A percentile compares a stretch with the other conserved stretches of the same genome.
phyloP scores from a whole-genome alignment of 129 eudicot species.

The Flaveria sonorensis region DNA sequence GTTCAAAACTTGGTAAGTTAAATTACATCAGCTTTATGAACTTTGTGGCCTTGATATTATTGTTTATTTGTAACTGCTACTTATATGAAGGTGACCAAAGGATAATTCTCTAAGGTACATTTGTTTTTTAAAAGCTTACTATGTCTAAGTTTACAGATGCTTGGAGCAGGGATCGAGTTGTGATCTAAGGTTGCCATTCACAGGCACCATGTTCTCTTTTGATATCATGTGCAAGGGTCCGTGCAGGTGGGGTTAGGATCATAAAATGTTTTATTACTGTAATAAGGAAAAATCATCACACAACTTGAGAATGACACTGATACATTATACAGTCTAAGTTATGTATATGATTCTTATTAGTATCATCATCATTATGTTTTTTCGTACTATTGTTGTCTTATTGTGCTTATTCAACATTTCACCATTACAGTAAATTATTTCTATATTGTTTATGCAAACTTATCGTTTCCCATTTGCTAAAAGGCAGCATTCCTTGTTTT shows the following conservation, averaged over 20 bases:
- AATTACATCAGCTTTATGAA: slow-evolving; percentile 25
- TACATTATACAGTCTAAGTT: slow-evolving; percentile 28
- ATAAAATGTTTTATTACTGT: slow-evolving; percentile 46
- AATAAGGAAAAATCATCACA: slow-evolving; percentile 49
- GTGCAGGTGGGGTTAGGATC: slow-evolving; percentile 99
- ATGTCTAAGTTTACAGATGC: slow-evolving; percentile 99
- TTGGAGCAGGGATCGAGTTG: slow-evolving; percentile 88
- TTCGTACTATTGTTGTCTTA: slow-evolving; percentile 29
- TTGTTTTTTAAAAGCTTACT: slow-evolving; percentile 86
- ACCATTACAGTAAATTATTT: slow-evolving; percentile 15
- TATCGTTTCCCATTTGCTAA: slow-evolving; percentile 30
- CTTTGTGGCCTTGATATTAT: slow-evolving; percentile 25
- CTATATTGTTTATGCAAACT: slow-evolving; percentile 20
- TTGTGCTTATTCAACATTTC: slow-evolving; percentile 24
- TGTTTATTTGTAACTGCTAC: slow-evolving; percentile 43
- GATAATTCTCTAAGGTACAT: slow-evolving; percentile 52
- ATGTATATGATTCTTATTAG: slow-evolving; percentile 36
- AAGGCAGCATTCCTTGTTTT: slow-evolving; percentile 26
- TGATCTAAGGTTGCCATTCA: slow-evolving; percentile 89
- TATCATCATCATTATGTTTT: slow-evolving; percentile 25
- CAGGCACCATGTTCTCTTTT: slow-evolving; percentile 91
- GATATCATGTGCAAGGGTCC: slow-evolving; percentile 77
- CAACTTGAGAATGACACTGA: slow-evolving; percentile 49
- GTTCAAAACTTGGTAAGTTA: slow-evolving; percentile 74
- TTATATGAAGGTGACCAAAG: slow-evolving; percentile 58